These are phyloP conservation scores for Flaveria sonorensis DNA, from an alignment of 129 eudicot species.

Conservation along the genomic window DNA sequence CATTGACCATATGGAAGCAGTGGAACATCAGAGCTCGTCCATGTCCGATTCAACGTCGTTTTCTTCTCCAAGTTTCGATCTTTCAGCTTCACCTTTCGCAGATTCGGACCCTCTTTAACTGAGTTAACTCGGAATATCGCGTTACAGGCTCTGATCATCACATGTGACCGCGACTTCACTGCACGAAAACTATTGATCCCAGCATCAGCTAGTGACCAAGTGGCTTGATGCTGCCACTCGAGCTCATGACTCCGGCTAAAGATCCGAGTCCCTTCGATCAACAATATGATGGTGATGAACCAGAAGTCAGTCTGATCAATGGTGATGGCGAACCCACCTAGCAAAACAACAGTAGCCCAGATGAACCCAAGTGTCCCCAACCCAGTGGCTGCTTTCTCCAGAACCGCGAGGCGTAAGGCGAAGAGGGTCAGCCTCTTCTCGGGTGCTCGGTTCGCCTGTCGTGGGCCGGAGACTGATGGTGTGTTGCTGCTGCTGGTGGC, in stretches of 20 bases:
- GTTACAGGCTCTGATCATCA: slow-evolving; percentile 35
- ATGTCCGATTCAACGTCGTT: slow-evolving; percentile 54
- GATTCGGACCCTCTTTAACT: background rate
- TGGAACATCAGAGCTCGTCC: slow-evolving; percentile 86
- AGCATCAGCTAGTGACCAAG: slow-evolving; percentile 76
- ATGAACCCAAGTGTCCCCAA: slow-evolving; percentile 90
- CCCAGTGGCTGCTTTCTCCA: slow-evolving; percentile 85
- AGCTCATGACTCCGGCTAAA: slow-evolving; percentile 95
- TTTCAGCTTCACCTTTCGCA: slow-evolving; percentile 1
- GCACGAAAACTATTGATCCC: slow-evolving; percentile 71
- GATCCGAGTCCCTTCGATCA: slow-evolving; percentile 80
- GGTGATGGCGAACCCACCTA: slow-evolving; percentile 90
- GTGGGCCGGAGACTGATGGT: slow-evolving; percentile 23
- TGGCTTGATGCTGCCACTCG: slow-evolving; percentile 97
- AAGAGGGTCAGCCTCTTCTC: slow-evolving; percentile 81
- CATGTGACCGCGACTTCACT: slow-evolving; percentile 50
- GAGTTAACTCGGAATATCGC: slow-evolving; percentile 29
- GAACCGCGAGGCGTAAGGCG: slow-evolving; percentile 82
- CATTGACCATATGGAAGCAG: slow-evolving; percentile 72
- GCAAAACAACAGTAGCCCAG: slow-evolving; percentile 90
- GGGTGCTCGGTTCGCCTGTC: slow-evolving; percentile 51
- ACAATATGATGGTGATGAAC: slow-evolving; percentile 69
- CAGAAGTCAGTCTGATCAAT: slow-evolving; percentile 78
- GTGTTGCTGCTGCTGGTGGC: slow-evolving; percentile 49
- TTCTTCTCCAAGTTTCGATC: slow-evolving; percentile 33